Evolutionary conservation across 305 asterid genomes (phyloP).

Genomic region (Stenogyne calaminthoides): DNA sequence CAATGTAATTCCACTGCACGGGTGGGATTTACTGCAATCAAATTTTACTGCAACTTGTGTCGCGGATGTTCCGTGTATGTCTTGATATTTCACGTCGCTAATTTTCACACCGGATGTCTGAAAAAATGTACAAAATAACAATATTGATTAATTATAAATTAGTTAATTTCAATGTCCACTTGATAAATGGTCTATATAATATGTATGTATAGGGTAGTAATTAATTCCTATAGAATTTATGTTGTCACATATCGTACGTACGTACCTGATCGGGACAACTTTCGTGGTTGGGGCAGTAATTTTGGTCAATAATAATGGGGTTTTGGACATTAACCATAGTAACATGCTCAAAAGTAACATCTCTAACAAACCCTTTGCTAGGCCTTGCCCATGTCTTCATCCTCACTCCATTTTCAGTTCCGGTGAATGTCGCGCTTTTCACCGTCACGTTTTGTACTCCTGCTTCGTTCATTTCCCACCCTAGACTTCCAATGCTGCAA

Average conservation of each 20-base stretch:
- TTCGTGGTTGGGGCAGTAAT: conserved; percentile 55
- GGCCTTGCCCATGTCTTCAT: conserved; percentile 76
- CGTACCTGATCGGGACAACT: conserved; percentile 53
- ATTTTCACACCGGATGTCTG: conserved; percentile 62
- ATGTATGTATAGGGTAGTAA: neutral
- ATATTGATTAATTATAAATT: neutral
- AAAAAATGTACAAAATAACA: neutral
- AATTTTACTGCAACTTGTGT: conserved; percentile 54
- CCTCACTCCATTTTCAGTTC: conserved; percentile 64
- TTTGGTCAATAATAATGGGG: conserved; percentile 64
- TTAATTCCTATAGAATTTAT: neutral
- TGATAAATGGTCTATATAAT: too few relatives aligned
- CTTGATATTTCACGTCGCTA: conserved; percentile 46
- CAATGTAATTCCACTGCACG: conserved; percentile 52
- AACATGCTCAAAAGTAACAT: conserved; percentile 49
- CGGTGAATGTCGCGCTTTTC: conserved; percentile 44
- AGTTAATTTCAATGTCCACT: neutral
- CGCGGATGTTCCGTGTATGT: conserved; percentile 61
- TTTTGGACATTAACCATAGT: conserved; percentile 48
- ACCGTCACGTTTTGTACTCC: conserved; percentile 72
- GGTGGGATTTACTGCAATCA: conserved; percentile 52
- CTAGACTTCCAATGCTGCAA: conserved; percentile 69
- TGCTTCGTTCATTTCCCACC: conserved; percentile 53
- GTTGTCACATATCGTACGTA: too few relatives aligned
- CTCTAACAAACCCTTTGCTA: conserved; percentile 58